These are phyloP conservation scores for Helminthosporium solani DNA, from an alignment of 2,329 filamentous ascomycete species.

Conservation along the genomic window DNA sequence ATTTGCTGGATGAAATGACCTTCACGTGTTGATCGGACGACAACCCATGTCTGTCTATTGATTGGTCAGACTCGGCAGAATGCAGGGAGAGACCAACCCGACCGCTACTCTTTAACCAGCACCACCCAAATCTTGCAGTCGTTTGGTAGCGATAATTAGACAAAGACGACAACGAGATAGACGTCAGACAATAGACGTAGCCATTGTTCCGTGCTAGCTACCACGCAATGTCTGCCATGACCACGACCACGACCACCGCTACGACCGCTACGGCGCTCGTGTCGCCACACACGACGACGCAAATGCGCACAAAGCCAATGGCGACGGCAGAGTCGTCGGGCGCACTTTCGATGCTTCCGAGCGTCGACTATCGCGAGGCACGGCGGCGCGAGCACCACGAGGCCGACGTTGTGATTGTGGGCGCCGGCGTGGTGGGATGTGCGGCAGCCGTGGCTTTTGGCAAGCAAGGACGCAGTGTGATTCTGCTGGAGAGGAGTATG, in stretches of 20 bases:
- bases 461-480: conserved; percentile 84
- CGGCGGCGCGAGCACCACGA: conserved; percentile 59
- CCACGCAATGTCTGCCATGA: too few relatives aligned
- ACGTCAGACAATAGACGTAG: too few relatives aligned
- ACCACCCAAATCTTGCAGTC: neutral
- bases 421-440: conserved; percentile 87
- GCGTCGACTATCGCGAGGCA: conserved; percentile 41
- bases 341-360: conserved; percentile 12
- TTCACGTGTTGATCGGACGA: conserved; percentile 32
- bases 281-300: neutral
- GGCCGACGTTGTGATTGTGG: conserved; percentile 85
- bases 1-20: conserved; percentile 22
- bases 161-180: too few relatives aligned
- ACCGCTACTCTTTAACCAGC: conserved; percentile 27
- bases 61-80: conserved; percentile 27
- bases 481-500: conserved; percentile 84
- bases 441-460: conserved; percentile 81
- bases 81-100: neutral
- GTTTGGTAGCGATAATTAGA: neutral
- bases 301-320: conserved; percentile 10
- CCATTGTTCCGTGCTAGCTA: too few relatives aligned
- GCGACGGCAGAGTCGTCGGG: conserved; percentile 15
- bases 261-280: conserved; percentile 4
- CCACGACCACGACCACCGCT: conserved; percentile 4
- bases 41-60: conserved; percentile 1